Evolutionary conservation across 2,329 filamentous ascomycete genomes (phyloP), one percentile per base, ranked within the genome.

Genomic region (Cercospora sojina): DNA sequence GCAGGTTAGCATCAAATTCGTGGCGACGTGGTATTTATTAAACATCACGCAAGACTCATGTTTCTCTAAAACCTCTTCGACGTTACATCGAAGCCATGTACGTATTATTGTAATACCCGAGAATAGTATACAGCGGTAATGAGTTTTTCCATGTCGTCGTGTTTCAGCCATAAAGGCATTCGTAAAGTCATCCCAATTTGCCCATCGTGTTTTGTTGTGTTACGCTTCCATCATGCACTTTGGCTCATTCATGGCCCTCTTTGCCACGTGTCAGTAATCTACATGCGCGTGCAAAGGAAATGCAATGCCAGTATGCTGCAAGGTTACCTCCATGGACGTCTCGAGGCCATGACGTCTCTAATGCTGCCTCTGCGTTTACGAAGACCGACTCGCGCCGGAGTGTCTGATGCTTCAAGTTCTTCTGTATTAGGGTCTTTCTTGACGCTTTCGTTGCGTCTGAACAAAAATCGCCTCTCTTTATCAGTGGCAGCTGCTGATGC

Each of bases 301-400:
- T 56, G 27, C 35, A 62, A 57, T 20, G 41, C 20, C 27, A 5
- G 23, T 35, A 43, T 47, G 51, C 18, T 27, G 29, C 32, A 51
- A 61, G 32, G 64, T 62, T 65, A 69, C 56, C 70, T 67, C 70
- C 70, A 72, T 51, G 70, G 70, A 59, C 68, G 65, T 47, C 69
- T 59, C 41, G 67, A 61, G 56, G 63, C 64, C 63, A 70, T 67
- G 63, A 63, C 68, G 55, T 72, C 68, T 64, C 70, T 72, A 70
- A 72, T 60, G 64, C 70, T 72, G 65, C 70, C 70, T 62, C 68
- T 65, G 20, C 70, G 70, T 62, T 67, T 69, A 18, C 59, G 61
- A 29, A 57, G 56, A 35, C 31, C 65, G 23, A 23, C 62, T 59
- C 62, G 58, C 35, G 16, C 59, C 49, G 59, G 62, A 31, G 49